A percentile compares a stretch with the other conserved stretches of the same genome.
Conservation (phyloP, 768 basidiomycete genomes). For the Tricholomella constricta region DNA sequence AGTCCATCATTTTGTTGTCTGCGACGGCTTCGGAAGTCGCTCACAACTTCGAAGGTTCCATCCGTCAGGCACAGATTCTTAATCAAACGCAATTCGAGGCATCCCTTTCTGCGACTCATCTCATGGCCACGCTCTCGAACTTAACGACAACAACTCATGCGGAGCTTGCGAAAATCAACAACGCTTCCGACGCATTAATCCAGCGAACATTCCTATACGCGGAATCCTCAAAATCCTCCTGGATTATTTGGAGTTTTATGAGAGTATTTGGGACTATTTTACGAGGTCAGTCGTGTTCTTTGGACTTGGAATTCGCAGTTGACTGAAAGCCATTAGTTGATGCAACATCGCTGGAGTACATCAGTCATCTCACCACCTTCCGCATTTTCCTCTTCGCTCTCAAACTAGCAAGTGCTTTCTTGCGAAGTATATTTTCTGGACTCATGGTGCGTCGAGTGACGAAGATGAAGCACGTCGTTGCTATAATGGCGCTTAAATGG, state of each 20-base stretch:
- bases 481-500: not conserved
- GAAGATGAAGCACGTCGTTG: not conserved
- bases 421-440: constrained; percentile 37
- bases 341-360: constrained; percentile 25
- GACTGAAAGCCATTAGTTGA: constrained; percentile 26
- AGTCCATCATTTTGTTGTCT: constrained; percentile 25
- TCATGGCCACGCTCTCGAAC: constrained; percentile 37
- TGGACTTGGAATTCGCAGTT: not conserved
- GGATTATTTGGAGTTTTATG: not conserved
- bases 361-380: constrained; percentile 28
- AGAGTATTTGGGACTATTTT: constrained; percentile 9
- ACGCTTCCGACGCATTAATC: constrained; percentile 36
- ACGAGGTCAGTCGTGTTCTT: constrained; percentile 11
- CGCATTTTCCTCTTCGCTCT: constrained; percentile 24
- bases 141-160: constrained; percentile 40
- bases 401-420: constrained; percentile 29
- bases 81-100: constrained; percentile 37
- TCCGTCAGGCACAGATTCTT: constrained; percentile 12
- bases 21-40: constrained; percentile 22
- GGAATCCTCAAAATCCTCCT: constrained; percentile 1
- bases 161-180: constrained; percentile 51
- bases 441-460: constrained; percentile 41
- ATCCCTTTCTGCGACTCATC: constrained; percentile 32
- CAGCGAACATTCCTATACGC: constrained; percentile 28
- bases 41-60: constrained; percentile 30